A percentile compares a stretch with the other conserved stretches of the same genome.
phyloP scores from a whole-genome alignment of 176 grass and related monocot genomes.

The Guadua angustifolia region DNA sequence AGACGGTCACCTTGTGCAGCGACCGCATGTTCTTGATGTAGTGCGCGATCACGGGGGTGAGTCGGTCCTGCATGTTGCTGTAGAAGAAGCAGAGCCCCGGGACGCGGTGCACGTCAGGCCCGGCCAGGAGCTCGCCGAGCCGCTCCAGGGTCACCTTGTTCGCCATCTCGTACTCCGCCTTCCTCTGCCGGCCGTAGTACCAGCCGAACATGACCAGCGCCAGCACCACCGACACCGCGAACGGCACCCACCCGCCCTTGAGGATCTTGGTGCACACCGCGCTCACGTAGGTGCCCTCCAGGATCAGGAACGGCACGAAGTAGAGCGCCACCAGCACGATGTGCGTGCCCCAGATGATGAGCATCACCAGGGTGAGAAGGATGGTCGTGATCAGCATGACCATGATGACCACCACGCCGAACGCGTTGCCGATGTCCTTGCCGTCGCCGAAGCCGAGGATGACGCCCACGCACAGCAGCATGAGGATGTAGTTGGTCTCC shows the following conservation, averaged over 20 bases:
- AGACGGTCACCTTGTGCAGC: conserved; percentile 50
- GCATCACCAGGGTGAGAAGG: conserved; percentile 61
- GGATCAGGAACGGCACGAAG: conserved; percentile 48
- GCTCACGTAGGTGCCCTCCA: conserved; percentile 56
- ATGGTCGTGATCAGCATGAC: conserved; percentile 67
- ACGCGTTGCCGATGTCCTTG: conserved; percentile 61
- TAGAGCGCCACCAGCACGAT: conserved; percentile 42
- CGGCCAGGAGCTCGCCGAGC: conserved; percentile 39
- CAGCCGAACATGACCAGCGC: conserved; percentile 56
- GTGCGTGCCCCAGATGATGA: conserved; percentile 55
- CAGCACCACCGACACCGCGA: conserved; percentile 48
- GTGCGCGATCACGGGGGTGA: conserved; percentile 53
- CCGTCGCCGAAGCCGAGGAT: conserved; percentile 56
- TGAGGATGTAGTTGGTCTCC: conserved; percentile 62
- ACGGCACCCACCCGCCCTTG: conserved; percentile 56
- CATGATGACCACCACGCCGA: conserved; percentile 62
- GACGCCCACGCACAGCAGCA: conserved; percentile 57
- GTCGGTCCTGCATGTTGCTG: conserved; percentile 54
- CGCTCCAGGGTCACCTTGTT: conserved; percentile 59
- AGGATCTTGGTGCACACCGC: conserved; percentile 57
- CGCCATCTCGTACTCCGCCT: conserved; percentile 50
- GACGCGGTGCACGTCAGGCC: conserved; percentile 45
- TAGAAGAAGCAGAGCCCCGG: conserved; percentile 67
- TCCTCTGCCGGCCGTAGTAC: conserved; percentile 59
- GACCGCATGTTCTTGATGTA: conserved; percentile 55